These are phyloP conservation scores for Pisolithus marmoratus DNA, from an alignment of 768 basidiomycete genomes.

Conservation along the genomic window DNA sequence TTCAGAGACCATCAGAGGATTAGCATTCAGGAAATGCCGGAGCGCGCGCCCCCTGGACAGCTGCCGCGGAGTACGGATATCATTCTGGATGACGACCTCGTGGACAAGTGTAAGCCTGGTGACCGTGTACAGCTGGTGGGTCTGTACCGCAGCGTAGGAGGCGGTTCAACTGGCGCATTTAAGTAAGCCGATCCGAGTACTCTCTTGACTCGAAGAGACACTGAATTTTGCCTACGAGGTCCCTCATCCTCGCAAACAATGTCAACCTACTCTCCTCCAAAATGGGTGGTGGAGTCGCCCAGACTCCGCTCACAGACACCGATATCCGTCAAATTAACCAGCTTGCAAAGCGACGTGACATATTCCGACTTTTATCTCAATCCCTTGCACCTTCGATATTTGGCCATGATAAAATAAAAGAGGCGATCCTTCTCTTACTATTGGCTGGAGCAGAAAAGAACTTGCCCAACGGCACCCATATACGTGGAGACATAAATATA, in stretches of 20 bases:
- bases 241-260: slow-evolving; percentile 90
- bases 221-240: slow-evolving; percentile 42
- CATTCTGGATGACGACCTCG: slow-evolving; percentile 92
- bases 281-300: slow-evolving; percentile 91
- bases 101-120: slow-evolving; percentile 96
- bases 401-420: slow-evolving; percentile 94
- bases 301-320: slow-evolving; percentile 83
- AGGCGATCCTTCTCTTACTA: slow-evolving; percentile 85
- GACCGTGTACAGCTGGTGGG: slow-evolving; percentile 97
- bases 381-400: slow-evolving; percentile 97
- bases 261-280: slow-evolving; percentile 93
- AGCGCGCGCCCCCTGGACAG: slow-evolving; percentile 95
- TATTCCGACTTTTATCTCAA: slow-evolving; percentile 84
- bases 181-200: slow-evolving; percentile 50
- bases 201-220: background rate
- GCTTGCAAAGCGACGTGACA: slow-evolving; percentile 78
- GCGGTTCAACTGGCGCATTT: slow-evolving; percentile 88
- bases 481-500: slow-evolving; percentile 98
- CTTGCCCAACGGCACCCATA: slow-evolving; percentile 93
- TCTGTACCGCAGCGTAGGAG: slow-evolving; percentile 89
- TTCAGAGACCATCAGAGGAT: slow-evolving; percentile 97
- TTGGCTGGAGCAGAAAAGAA: slow-evolving; percentile 99
- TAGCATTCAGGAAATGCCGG: slow-evolving; percentile 99
- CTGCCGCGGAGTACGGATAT: slow-evolving; percentile 95
- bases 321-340: slow-evolving; percentile 97